phyloP scores from a whole-genome alignment of 768 basidiomycete species.

The Mrakia gelida region DNA sequence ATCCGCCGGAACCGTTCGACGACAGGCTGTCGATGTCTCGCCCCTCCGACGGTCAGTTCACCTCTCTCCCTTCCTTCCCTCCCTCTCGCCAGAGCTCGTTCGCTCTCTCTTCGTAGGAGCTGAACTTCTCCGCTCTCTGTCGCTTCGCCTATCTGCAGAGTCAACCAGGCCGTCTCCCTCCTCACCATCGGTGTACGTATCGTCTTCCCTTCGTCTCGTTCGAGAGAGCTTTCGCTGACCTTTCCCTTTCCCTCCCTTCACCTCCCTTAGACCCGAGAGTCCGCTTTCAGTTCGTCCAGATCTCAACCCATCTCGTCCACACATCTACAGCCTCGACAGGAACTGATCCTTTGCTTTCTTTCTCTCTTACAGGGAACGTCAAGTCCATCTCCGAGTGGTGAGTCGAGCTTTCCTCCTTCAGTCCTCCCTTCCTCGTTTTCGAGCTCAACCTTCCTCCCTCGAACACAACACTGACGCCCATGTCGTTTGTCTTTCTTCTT shows the following conservation, averaged over 20 bases:
- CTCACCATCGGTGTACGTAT: slow-evolving; percentile 86
- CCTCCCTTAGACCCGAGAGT: slow-evolving; percentile 80
- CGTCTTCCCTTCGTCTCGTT: slow-evolving; percentile 9
- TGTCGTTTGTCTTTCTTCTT: background rate
- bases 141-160: slow-evolving; percentile 94
- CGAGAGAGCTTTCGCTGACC: background rate
- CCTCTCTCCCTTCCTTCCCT: background rate
- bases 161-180: slow-evolving; percentile 94
- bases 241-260: background rate
- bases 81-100: background rate
- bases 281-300: slow-evolving; percentile 66
- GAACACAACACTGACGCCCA: background rate
- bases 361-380: slow-evolving; percentile 64
- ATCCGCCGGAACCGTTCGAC: slow-evolving; percentile 98
- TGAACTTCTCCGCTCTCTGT: slow-evolving; percentile 56
- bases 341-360: background rate
- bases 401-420: background rate
- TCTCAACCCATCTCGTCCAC: background rate
- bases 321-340: background rate
- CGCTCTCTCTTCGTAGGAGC: background rate
- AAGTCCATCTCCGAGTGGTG: slow-evolving; percentile 94
- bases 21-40: slow-evolving; percentile 99
- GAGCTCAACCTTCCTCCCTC: background rate
- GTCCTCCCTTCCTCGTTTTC: background rate
- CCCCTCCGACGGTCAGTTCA: slow-evolving; percentile 62